A percentile compares a stretch with the other conserved stretches of the same genome.
Conservation (phyloP, 805 yeast species). For the Wickerhamiella brachini region DNA sequence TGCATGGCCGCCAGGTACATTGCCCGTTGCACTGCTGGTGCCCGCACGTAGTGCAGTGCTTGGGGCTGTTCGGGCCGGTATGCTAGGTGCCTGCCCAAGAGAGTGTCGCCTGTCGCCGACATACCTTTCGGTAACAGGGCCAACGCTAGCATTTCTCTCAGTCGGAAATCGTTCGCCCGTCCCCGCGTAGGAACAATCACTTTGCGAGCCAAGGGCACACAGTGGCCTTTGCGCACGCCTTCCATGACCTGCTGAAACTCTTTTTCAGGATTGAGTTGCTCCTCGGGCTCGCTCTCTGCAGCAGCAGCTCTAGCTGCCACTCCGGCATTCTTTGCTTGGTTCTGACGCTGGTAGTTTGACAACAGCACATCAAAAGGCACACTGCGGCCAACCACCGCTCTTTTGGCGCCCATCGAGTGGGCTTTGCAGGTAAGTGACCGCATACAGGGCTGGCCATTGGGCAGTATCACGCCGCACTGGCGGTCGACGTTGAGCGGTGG, state of each 20-base stretch:
- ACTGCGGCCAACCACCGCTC: conserved; percentile 87
- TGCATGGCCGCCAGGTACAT: conserved; percentile 14
- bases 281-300: conserved; percentile 12
- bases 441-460: conserved; percentile 93
- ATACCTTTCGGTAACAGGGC: conserved; percentile 43
- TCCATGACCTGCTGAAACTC: conserved; percentile 85
- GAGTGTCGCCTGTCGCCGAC: conserved; percentile 33
- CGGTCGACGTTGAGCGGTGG: conserved; percentile 20
- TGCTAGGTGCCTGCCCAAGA: conserved; percentile 67
- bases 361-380: conserved; percentile 82
- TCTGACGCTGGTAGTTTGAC: conserved; percentile 81
- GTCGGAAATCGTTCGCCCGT: conserved; percentile 62
- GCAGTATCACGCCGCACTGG: conserved; percentile 91
- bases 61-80: conserved; percentile 59
- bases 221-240: conserved; percentile 50
- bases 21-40: conserved; percentile 23
- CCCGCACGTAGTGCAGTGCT: conserved; percentile 28
- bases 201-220: conserved; percentile 59
- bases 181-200: conserved; percentile 55
- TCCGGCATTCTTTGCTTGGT: conserved; percentile 58
- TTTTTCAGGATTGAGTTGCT: conserved; percentile 24
- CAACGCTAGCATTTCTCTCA: conserved; percentile 89
- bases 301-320: conserved; percentile 10
- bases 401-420: conserved; percentile 95
- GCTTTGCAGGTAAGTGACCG: conserved; percentile 93